Evolutionary conservation across 2,329 filamentous ascomycete species (phyloP), one percentile per base, ranked within the genome.

Genomic region (Aspergillus ustus): DNA sequence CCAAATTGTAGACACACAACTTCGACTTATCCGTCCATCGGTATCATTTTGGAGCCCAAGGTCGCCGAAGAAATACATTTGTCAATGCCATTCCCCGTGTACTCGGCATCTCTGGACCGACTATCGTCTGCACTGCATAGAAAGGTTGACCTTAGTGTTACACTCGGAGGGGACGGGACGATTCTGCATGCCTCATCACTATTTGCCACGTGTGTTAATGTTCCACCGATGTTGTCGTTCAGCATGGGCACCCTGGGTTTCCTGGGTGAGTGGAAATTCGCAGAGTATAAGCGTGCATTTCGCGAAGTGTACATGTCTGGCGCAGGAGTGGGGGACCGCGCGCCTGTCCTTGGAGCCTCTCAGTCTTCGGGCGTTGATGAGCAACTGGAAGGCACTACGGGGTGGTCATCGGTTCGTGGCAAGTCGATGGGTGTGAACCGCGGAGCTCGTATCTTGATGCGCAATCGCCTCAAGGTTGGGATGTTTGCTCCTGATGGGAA

Each of bases 181-280:
- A 94, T 97, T 57, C 78, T 97, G 51, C 91, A 91, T 62, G 93
- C 93, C 0, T 90, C 92, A 2, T 93, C 91, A 57, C 84, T 97
- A 5, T 98, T 96, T 79, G 92, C 92, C 62, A 89, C 91, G 43
- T 88, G 91, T 49, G 83, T 85, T 2, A 87, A 88, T 48, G 94
- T 99, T 0, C 95, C 95, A 0, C 95, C 95, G 0, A 91, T 99
- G 37, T 82, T 99, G 7, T 93, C 92, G 1, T 99, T 99, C 73
- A 96, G 93, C 74, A 97, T 99, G 92, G 95, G 95, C 6, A 96
- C 94, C 0, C 81, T 99, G 0, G 95, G 95, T 0, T 99, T 99
- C 68, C 80, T 99, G 7, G 93, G 94, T 17, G 94, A 98, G 77
- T 99, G 94, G 93, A 96, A 95, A 70, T 98, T 98, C 74, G 83